Evolutionary conservation across 192 early-diverging fungal genomes (phyloP).

Genomic region (Backusella luteola): DNA sequence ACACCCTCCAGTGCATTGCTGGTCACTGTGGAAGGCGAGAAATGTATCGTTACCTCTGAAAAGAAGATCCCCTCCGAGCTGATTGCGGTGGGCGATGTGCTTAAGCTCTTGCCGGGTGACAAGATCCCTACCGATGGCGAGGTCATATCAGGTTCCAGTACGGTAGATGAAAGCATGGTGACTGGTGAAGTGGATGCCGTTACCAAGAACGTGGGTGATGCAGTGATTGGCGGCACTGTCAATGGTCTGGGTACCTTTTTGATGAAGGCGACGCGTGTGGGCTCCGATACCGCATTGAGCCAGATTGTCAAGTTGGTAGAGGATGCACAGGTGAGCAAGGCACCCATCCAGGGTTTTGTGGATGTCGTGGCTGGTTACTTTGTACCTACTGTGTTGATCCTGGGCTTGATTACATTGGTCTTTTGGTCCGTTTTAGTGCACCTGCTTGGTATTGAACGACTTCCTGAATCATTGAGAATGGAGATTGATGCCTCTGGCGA

Average conservation of each 20-base stretch:
- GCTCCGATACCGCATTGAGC: slow-evolving; percentile 83
- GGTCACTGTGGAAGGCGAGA: slow-evolving; percentile 18
- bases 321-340: slow-evolving; percentile 91
- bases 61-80: slow-evolving; percentile 80
- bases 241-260: slow-evolving; percentile 86
- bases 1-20: slow-evolving; percentile 76
- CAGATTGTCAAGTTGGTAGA: slow-evolving; percentile 94
- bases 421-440: slow-evolving; percentile 63
- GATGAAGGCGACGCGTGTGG: slow-evolving; percentile 83
- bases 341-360: slow-evolving; percentile 92
- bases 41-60: slow-evolving; percentile 54
- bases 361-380: slow-evolving; percentile 89
- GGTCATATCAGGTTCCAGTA: slow-evolving; percentile 68
- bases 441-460: slow-evolving; percentile 27
- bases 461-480: slow-evolving; percentile 31
- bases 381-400: slow-evolving; percentile 80
- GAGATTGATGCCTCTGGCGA: slow-evolving; percentile 48
- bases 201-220: slow-evolving; percentile 57
- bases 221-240: slow-evolving; percentile 93
- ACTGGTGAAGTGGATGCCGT: slow-evolving; percentile 91
- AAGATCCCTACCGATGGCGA: slow-evolving; percentile 89
- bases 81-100: slow-evolving; percentile 79
- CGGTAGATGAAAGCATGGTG: slow-evolving; percentile 94
- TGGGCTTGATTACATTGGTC: slow-evolving; percentile 72
- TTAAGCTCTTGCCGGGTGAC: slow-evolving; percentile 92